Conservation (phyloP, 2,329 filamentous ascomycete genomes). For the Cladosporium sp. region DNA sequence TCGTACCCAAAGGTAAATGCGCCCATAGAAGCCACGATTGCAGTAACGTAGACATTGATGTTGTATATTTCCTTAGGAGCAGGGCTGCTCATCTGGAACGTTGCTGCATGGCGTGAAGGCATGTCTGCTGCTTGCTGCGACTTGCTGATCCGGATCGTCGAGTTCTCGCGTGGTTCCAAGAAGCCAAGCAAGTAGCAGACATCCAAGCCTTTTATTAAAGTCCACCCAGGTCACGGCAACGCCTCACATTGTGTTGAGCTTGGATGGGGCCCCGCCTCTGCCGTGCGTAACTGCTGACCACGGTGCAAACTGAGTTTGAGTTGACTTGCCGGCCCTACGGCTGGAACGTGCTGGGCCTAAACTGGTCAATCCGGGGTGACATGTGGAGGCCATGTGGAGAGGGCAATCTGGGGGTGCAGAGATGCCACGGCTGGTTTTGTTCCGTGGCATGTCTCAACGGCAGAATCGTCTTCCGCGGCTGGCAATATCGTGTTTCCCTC, state of each 20-base stretch:
- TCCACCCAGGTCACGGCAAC: background rate
- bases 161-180: background rate
- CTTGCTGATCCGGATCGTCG: background rate
- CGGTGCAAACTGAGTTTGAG: background rate
- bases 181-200: slow-evolving; percentile 1
- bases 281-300: background rate
- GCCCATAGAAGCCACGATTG: slow-evolving; percentile 18
- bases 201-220: slow-evolving; percentile 8
- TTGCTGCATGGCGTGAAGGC: slow-evolving; percentile 12
- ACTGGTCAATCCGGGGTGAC: background rate
- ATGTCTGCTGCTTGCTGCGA: background rate
- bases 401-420: background rate
- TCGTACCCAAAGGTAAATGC: slow-evolving; percentile 22
- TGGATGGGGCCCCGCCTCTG: background rate
- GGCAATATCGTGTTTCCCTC: background rate
- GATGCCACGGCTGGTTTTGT: background rate
- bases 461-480: background rate
- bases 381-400: background rate
- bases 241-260: background rate
- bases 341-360: background rate
- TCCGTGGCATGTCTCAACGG: background rate
- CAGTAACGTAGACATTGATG: slow-evolving; percentile 13
- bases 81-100: background rate
- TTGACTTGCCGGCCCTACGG: background rate
- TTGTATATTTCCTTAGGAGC: slow-evolving; percentile 18